phyloP scores from a whole-genome alignment of 1,284 basidiomycete species.

The Puccinia coronata region DNA sequence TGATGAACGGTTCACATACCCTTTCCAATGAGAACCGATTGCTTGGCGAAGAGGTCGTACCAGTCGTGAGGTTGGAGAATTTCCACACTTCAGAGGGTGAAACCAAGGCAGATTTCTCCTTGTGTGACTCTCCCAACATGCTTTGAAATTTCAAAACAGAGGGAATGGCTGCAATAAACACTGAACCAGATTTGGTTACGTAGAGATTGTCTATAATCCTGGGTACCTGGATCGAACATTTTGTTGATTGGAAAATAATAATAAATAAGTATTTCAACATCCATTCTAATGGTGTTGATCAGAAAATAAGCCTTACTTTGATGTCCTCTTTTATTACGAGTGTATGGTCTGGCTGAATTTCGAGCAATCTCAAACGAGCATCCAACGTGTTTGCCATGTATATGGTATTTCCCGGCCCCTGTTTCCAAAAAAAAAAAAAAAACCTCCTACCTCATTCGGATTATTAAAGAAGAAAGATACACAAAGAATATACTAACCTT shows the following conservation, averaged over 20 bases:
- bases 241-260: not conserved
- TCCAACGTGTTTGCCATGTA: slow-evolving; percentile 38
- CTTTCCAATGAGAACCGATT: slow-evolving; percentile 20
- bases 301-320: slow-evolving; percentile 19
- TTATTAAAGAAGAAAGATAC: not conserved
- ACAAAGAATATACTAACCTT: slow-evolving; percentile 40
- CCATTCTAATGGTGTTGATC: not conserved
- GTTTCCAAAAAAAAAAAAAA: not conserved
- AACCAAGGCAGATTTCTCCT: not conserved
- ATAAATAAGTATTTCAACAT: not conserved
- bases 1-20: not conserved
- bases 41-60: not conserved
- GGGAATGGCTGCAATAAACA: slow-evolving; percentile 37
- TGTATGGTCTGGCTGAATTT: slow-evolving; percentile 34
- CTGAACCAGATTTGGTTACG: slow-evolving; percentile 31
- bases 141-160: slow-evolving; percentile 16
- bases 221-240: slow-evolving; percentile 24
- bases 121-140: not conserved
- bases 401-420: slow-evolving; percentile 37
- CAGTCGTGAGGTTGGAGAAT: slow-evolving; percentile 38
- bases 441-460: no score
- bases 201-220: slow-evolving; percentile 43
- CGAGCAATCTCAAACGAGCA: slow-evolving; percentile 27
- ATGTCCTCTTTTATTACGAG: slow-evolving; percentile 25
- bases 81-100: slow-evolving; percentile 49